Conservation (phyloP, 2,329 filamentous ascomycete genomes). For the Hymenoscyphus fraxineus region DNA sequence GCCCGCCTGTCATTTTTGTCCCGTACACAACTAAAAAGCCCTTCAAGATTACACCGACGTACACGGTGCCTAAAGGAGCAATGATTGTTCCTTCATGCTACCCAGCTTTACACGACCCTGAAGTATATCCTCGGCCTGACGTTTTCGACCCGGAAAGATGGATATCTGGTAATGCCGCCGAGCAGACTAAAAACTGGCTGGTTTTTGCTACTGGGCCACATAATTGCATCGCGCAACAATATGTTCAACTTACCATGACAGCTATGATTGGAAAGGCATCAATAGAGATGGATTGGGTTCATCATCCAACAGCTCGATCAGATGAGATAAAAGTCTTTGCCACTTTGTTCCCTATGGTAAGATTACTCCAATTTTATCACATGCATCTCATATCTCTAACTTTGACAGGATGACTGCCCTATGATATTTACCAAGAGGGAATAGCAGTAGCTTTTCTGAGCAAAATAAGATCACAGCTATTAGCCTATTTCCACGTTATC, state of each 20-base stretch:
- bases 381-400: background rate
- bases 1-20: slow-evolving; percentile 52
- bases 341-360: slow-evolving; percentile 90
- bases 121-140: slow-evolving; percentile 45
- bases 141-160: slow-evolving; percentile 49
- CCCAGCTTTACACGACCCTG: slow-evolving; percentile 48
- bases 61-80: slow-evolving; percentile 47
- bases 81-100: slow-evolving; percentile 51
- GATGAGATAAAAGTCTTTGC: slow-evolving; percentile 77
- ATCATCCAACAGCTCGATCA: slow-evolving; percentile 45
- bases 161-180: slow-evolving; percentile 48
- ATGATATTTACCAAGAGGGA: background rate
- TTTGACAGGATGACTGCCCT: background rate
- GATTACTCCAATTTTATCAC: background rate
- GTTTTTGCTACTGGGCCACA: slow-evolving; percentile 50
- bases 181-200: slow-evolving; percentile 51
- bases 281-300: slow-evolving; percentile 48
- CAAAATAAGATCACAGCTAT: background rate
- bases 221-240: slow-evolving; percentile 47
- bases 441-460: background rate
- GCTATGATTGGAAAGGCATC: slow-evolving; percentile 51
- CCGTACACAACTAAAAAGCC: slow-evolving; percentile 47
- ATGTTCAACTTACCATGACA: slow-evolving; percentile 49
- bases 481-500: background rate
- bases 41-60: slow-evolving; percentile 45